Base-by-base conservation (phyloP, 768 basidiomycete species). In the Hericium coralloides region DNA sequence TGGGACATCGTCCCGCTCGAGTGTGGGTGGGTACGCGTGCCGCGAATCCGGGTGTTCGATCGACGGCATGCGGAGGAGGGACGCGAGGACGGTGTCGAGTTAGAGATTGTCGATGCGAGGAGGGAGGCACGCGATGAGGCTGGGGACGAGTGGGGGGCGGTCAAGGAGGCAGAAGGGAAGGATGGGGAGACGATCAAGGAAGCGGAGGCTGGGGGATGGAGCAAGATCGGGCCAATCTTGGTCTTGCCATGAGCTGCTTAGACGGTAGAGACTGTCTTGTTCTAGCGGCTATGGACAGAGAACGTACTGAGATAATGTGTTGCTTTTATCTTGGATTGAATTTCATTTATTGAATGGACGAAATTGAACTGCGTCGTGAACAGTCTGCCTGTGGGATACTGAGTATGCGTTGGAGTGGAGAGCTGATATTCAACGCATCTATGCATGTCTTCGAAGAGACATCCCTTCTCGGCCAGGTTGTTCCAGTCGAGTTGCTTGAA, bases 1-100 rank as follows among this genome's bases (percentile, higher is more conserved):
- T 92, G 89, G 87, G 79, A 76, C 26, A 66, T 91, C 36, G 77
- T 90, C 26, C 87, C 90, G 1, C 68, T 91, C 39, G 86, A 88
- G 58, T 89, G 87, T 67, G 90, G 90, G 37, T 73, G 80, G 61
- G 72, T 86, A 50, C 76, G 67, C 59, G 64, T 87, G 20, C 90
- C 90, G 15, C 70, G 72, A 22, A 77, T 92, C 61, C 79, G 73
- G 65, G 81, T 91, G 23, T 63, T 72, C n/a, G 72, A 80, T 38
- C 74, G 79, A 55, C 72, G 87, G 15, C 2, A 36, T 6, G 26
- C 51, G 14, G 36, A 53, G 9, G 20, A 52, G 12, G 53, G 60
- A 22, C 26, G 43, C 12, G 87, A 85, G 17, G 79, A 79, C 4
- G 79, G 75, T 85, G 80, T 39, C 80, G 81, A 38, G 82, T 84